Conservation (phyloP, 2,329 filamentous ascomycete genomes). For the Verruconis gallopava region DNA sequence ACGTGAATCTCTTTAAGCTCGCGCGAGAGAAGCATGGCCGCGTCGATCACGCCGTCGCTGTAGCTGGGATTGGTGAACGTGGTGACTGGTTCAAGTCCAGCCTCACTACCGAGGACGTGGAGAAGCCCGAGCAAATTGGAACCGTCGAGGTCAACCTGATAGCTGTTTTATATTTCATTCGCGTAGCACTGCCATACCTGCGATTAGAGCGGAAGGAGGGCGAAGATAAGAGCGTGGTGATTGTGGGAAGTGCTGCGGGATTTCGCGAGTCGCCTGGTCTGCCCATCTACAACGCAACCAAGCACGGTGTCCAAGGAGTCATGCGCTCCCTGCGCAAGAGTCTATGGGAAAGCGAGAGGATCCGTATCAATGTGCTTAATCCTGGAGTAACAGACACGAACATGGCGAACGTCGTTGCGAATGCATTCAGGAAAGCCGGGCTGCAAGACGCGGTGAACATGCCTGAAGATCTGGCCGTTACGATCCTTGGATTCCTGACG, state of each 20-base stretch:
- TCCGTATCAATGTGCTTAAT: constrained; percentile 8
- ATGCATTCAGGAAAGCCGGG: constrained; percentile 12
- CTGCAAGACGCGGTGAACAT: constrained; percentile 13
- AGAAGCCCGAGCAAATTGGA: constrained; percentile 15
- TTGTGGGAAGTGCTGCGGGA: constrained; percentile 8
- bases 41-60: constrained; percentile 38
- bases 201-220: constrained; percentile 12
- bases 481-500: constrained; percentile 13
- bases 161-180: constrained; percentile 34
- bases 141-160: constrained; percentile 36
- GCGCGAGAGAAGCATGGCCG: constrained; percentile 30
- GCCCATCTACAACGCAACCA: constrained; percentile 13
- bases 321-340: constrained; percentile 16
- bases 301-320: constrained; percentile 17
- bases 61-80: constrained; percentile 41
- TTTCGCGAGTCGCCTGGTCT: constrained; percentile 8
- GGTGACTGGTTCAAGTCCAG: constrained; percentile 33
- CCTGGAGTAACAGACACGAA: constrained; percentile 7
- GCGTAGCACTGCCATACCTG: constrained; percentile 38
- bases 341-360: constrained; percentile 15
- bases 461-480: constrained; percentile 14
- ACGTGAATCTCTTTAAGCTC: constrained; percentile 39
- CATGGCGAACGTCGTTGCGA: constrained; percentile 11
- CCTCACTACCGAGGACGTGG: constrained; percentile 30
- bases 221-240: constrained; percentile 2